Percentiles rank a stretch among this genome's conserved stretches.
Conservation (phyloP, 2,329 filamentous ascomycete species). For the Xylaria polymorpha region DNA sequence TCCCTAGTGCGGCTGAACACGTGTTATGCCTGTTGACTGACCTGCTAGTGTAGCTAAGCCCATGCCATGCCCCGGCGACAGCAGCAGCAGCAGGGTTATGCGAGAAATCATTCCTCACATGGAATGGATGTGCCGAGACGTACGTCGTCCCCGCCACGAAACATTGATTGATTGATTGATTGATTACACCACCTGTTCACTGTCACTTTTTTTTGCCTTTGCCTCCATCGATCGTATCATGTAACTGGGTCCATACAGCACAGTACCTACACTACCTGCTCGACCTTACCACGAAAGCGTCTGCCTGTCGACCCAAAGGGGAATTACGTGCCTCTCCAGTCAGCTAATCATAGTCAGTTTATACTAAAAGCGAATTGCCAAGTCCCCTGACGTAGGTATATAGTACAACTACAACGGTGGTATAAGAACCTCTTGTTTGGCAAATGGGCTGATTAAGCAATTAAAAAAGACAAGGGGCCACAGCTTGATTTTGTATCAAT, state of each 20-base stretch:
- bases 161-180: background rate
- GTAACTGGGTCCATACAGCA: background rate
- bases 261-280: no score
- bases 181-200: conserved; percentile 9
- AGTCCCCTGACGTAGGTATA: background rate
- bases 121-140: conserved; percentile 13
- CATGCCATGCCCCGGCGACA: background rate
- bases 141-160: conserved; percentile 1
- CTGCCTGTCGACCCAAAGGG: background rate
- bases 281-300: background rate
- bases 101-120: conserved; percentile 22
- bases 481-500: background rate
- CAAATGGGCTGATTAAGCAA: background rate
- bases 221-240: conserved; percentile 7
- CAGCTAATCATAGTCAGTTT: background rate
- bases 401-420: no score
- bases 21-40: conserved; percentile 23
- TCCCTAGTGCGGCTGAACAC: conserved; percentile 24
- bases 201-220: no score
- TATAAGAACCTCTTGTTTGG: no score
- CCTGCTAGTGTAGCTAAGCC: background rate
- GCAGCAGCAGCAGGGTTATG: conserved; percentile 14
- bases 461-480: background rate
- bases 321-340: background rate
- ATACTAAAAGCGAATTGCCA: no score